phyloP scores from a whole-genome alignment of 2,329 filamentous ascomycete species.

The Fusarium sp. region DNA sequence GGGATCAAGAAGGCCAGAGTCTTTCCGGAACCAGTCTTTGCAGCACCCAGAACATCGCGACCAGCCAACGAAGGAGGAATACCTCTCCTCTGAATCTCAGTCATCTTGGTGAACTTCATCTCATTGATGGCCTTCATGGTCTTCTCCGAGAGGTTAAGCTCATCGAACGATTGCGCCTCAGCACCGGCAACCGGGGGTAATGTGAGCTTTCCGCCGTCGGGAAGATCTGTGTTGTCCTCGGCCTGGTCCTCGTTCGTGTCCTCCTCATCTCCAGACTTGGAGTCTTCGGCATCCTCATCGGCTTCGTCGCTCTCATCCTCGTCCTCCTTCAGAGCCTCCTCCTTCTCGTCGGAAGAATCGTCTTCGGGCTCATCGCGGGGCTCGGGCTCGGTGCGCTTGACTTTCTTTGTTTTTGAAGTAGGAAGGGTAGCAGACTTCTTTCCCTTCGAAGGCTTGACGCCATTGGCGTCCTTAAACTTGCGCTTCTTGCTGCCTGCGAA shows the following conservation, averaged over 20 bases:
- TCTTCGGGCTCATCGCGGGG: conserved; percentile 47
- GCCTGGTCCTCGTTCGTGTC: conserved; percentile 47
- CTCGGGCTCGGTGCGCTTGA: conserved; percentile 55
- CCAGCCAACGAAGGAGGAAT: conserved; percentile 92
- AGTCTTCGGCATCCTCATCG: conserved; percentile 51
- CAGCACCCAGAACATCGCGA: conserved; percentile 92
- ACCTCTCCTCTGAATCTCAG: conserved; percentile 88
- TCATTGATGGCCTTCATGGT: conserved; percentile 89
- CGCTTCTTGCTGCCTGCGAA: conserved; percentile 61
- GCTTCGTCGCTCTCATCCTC: conserved; percentile 49
- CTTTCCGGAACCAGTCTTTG: conserved; percentile 97
- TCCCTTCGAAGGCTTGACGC: conserved; percentile 46
- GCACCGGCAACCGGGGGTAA: conserved; percentile 67
- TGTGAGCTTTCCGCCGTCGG: conserved; percentile 60
- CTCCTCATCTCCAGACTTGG: conserved; percentile 48
- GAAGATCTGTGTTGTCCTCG: conserved; percentile 54
- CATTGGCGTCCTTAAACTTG: conserved; percentile 57
- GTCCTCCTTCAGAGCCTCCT: conserved; percentile 49
- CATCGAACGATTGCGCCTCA: conserved; percentile 79
- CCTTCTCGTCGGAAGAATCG: conserved; percentile 48
- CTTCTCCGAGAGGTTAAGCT: conserved; percentile 88
- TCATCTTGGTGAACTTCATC: conserved; percentile 97
- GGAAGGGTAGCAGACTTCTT: conserved; percentile 47
- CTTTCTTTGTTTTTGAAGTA: conserved; percentile 60
- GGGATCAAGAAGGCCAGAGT: conserved; percentile 95